Evolutionary conservation across 2,329 filamentous ascomycete genomes (phyloP), one percentile per base, ranked within the genome.

Genomic region (Alternaria consortialis): DNA sequence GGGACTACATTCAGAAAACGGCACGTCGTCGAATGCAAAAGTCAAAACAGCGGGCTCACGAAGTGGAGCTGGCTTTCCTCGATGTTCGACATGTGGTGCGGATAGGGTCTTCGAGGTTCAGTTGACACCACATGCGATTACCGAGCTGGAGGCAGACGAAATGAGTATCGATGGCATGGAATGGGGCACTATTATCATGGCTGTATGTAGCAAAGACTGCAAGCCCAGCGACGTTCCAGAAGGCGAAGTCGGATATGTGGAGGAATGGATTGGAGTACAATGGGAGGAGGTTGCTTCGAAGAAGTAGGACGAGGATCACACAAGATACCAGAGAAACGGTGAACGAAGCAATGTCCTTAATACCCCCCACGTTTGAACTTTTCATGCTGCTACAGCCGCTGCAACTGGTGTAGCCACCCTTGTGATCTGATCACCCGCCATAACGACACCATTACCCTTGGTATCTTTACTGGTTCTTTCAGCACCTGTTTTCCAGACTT

Each of bases 201-300:
- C 88, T 0, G 93, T 96, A 7, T 99, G 95, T 77, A 87, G 86
- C 66, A 87, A 81, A 74, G 92, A 98, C 77, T 98, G 95, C 76
- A 84, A 85, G 71, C 87, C 88, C 15, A 78, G 78, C 6, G 85
- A 86, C 0, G 84, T 88, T 7, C 78, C 80, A 12, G 82, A 85
- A 36, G 91, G 88, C 0, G 85, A 88, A 72, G 86, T 89, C 0
- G 92, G 90, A 1, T 98, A 96, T 80, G 73, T 93, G 17, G 95
- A 98, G 82, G 95, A 99, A 80, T 99, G 95, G 94, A 89, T 87
- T n/a, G 95, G 94, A 7, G 95, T 98, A 66, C 95, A 99, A 80
- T 99, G 94, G 95, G 95, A 99, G 80, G 94, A 97, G 79, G 73
- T 82, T 42, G 75, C 74, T 12, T 65, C 68, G 20, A 71, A 68